A percentile compares a stretch with the other conserved stretches of the same genome.
Evolutionary conservation across 2,329 filamentous ascomycete species (phyloP).

Genomic region (Pseudocercospora fuligena): DNA sequence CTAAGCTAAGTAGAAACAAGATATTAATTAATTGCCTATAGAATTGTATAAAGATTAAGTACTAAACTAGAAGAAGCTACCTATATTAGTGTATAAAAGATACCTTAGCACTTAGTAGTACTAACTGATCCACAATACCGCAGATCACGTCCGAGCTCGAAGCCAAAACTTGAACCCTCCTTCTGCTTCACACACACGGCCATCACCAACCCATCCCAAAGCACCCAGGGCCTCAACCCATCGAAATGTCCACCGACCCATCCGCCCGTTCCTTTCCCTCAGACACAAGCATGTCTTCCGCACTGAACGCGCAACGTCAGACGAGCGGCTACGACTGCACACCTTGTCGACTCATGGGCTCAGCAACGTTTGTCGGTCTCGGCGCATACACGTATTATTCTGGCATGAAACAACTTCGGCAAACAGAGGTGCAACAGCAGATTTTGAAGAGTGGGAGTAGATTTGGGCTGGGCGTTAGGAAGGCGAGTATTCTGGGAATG

Average conservation of each 20-base stretch:
- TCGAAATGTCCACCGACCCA: slow-evolving; percentile 8
- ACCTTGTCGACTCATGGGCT: slow-evolving; percentile 42
- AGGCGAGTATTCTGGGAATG: slow-evolving; percentile 47
- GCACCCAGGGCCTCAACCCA: neutral
- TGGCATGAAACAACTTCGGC: slow-evolving; percentile 50
- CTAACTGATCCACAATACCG: too few relatives aligned
- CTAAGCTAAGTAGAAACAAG: too few relatives aligned
- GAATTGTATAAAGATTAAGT: too few relatives aligned
- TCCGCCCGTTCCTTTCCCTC: slow-evolving; percentile 24
- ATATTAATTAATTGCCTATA: too few relatives aligned
- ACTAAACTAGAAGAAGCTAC: too few relatives aligned
- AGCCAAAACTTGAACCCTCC: slow-evolving; percentile 6
- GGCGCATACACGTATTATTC: slow-evolving; percentile 54
- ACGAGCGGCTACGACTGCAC: slow-evolving; percentile 39
- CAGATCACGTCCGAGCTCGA: neutral
- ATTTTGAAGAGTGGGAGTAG: slow-evolving; percentile 48
- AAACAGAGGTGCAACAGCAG: slow-evolving; percentile 46
- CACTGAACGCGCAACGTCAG: slow-evolving; percentile 28
- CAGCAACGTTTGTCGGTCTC: slow-evolving; percentile 51
- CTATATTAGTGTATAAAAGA: too few relatives aligned
- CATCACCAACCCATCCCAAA: neutral
- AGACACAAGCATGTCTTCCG: slow-evolving; percentile 29
- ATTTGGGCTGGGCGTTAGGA: slow-evolving; percentile 48
- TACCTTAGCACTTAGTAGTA: too few relatives aligned
- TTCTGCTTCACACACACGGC: neutral